Evolutionary conservation across 2,329 filamentous ascomycete species (phyloP), one percentile per base, ranked within the genome.

Genomic region (Beauveria caledonica): DNA sequence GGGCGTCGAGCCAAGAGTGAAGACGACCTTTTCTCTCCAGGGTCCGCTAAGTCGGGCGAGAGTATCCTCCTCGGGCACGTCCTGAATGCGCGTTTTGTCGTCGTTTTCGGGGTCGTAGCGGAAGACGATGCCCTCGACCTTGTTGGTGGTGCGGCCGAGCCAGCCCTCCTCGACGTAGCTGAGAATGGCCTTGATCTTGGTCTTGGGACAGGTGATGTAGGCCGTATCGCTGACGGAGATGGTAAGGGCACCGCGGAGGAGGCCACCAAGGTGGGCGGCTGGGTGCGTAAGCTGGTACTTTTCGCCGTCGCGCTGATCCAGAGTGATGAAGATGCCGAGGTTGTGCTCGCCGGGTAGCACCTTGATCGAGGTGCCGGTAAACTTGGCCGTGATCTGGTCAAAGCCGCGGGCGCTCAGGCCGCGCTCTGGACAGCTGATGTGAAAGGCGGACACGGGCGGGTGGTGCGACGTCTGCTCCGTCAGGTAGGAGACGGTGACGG

Each of bases 381-480:
- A 99, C 74, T 97, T 97, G 70, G 94, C 94, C 66, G 89, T 93
- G 68, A 99, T 87, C 77, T 99, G 94, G 70, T 99, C 94, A 70
- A 93, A 99, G 1, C 94, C 94, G 62, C 88, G 84, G 17, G 94
- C 94, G 42, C 85, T 86, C 65, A 99, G 83, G 29, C 93, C 94
- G 71, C 91, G 92, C 66, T 95, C 89, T 0, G 92, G 92, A 70
- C 94, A 99, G 70, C 92, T 88, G 64, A 97, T 87, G 73, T 90
- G 93, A 74, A 96, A 99, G 15, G 94, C 94, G 66, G 93, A 97
- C 65, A 99, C 93, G 10, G 94, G 94, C 39, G 94, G 94, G 74
- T 99, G 94, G 69, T 99, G 94, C 8, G 92, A 97, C 9, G 94
- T 99, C 76, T 99, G 94, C 76, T 99, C 94, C 27, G 94, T 97